Conservation (phyloP, 495 filamentous ascomycete genomes). For the Rhizodiscina lignyota region DNA sequence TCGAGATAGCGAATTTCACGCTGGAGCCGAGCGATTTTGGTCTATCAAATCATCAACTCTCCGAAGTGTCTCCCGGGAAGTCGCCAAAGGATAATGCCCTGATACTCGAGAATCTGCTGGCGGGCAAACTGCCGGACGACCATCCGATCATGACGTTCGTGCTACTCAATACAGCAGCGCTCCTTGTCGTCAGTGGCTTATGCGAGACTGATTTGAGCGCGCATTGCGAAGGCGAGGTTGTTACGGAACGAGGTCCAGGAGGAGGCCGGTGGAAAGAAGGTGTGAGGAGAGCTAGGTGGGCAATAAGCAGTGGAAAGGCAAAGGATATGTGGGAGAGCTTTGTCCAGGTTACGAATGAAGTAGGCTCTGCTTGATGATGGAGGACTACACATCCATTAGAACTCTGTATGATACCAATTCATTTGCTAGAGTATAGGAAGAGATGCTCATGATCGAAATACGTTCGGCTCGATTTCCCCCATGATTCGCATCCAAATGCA, state of each 20-base stretch:
- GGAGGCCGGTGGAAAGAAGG: conserved; percentile 88
- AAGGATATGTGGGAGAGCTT: conserved; percentile 41
- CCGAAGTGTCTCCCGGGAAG: conserved; percentile 65
- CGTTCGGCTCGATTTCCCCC: too few relatives aligned
- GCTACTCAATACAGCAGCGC: conserved; percentile 76
- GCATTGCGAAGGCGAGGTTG: conserved; percentile 55
- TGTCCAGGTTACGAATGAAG: conserved; percentile 21
- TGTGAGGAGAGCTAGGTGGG: conserved; percentile 66
- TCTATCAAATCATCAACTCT: conserved; percentile 54
- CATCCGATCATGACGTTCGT: conserved; percentile 89
- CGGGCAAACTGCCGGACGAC: conserved; percentile 49
- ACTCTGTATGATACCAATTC: too few relatives aligned
- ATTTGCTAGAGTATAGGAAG: too few relatives aligned
- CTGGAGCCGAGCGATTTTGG: conserved; percentile 75
- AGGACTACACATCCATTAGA: too few relatives aligned
- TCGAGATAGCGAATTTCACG: conserved; percentile 37
- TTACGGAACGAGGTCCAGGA: conserved; percentile 64
- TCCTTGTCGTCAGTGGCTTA: conserved; percentile 70
- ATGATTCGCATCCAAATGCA: too few relatives aligned
- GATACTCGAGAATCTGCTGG: conserved; percentile 63
- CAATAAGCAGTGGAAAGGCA: conserved; percentile 64
- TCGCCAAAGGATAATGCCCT: conserved; percentile 71
- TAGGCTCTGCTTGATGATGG: too few relatives aligned
- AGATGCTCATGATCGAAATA: too few relatives aligned
- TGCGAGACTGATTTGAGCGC: conserved; percentile 65